Evolutionary conservation across 2,329 filamentous ascomycete genomes (phyloP).

Genomic region (Colletotrichum spinosum): DNA sequence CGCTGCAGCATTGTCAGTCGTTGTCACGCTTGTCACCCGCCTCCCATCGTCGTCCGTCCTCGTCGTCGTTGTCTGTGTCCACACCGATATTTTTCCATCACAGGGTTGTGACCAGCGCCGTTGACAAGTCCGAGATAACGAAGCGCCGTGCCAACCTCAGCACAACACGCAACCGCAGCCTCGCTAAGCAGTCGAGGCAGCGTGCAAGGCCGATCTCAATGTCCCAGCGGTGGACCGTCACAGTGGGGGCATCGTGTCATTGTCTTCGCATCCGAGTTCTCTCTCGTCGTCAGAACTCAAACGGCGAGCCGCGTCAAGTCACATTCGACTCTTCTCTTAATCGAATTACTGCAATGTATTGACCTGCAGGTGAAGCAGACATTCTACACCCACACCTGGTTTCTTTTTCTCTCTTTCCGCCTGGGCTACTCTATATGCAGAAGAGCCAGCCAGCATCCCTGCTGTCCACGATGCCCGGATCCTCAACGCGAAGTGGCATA

Average conservation of each 20-base stretch:
- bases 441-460: too few relatives aligned
- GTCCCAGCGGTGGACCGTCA: conserved; percentile 18
- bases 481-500: conserved; percentile 13
- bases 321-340: conserved; percentile 4
- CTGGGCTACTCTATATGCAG: too few relatives aligned
- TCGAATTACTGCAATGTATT: background rate
- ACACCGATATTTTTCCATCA: background rate
- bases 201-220: conserved; percentile 29
- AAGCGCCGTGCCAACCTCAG: background rate
- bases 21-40: too few relatives aligned
- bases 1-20: too few relatives aligned
- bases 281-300: conserved; percentile 1
- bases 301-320: background rate
- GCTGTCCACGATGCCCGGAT: background rate
- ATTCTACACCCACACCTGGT: background rate
- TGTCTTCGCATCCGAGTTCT: conserved; percentile 11
- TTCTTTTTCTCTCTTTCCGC: background rate
- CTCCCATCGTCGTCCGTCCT: too few relatives aligned
- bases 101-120: background rate
- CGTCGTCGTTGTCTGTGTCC: too few relatives aligned
- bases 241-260: conserved; percentile 23
- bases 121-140: background rate
- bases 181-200: conserved; percentile 8
- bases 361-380: conserved; percentile 13
- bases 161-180: background rate